Percentiles rank a stretch among this genome's conserved stretches.
Conservation (phyloP, 768 basidiomycete species). For the Boletus sensibilis region DNA sequence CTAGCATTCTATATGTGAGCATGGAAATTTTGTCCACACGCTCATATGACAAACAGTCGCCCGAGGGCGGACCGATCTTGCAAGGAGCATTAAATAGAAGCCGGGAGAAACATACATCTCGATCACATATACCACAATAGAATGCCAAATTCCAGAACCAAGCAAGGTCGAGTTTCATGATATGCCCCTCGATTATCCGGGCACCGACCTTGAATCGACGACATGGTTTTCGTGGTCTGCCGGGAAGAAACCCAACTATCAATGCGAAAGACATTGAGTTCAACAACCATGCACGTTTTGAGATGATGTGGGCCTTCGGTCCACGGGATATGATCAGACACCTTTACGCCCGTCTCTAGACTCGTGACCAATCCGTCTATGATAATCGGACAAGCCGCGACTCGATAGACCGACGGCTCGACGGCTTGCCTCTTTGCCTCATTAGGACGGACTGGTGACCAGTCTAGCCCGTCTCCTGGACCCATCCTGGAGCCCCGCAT, state of each 20-base stretch:
- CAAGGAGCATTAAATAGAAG: neutral
- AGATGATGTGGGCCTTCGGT: neutral
- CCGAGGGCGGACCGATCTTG: neutral
- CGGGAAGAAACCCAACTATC: neutral
- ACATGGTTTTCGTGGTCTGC: neutral
- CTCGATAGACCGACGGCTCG: too few species aligned
- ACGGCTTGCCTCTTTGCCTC: too few species aligned
- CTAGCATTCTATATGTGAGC: neutral
- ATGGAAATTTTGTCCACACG: neutral
- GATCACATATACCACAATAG: neutral
- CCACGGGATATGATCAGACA: neutral
- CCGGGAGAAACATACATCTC: neutral
- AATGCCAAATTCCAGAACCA: neutral
- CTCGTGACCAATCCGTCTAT: too few species aligned
- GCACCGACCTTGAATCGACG: neutral
- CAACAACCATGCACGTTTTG: neutral
- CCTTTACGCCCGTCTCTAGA: neutral
- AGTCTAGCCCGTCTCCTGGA: neutral
- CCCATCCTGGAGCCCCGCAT: neutral
- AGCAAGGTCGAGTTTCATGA: neutral
- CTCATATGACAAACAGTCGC: slow-evolving; percentile 2
- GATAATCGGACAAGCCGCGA: too few species aligned
- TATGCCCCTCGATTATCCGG: neutral
- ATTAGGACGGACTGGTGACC: too few species aligned
- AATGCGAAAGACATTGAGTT: neutral